Conservation (phyloP, 495 filamentous ascomycete genomes). For the Copromyces sp. region DNA sequence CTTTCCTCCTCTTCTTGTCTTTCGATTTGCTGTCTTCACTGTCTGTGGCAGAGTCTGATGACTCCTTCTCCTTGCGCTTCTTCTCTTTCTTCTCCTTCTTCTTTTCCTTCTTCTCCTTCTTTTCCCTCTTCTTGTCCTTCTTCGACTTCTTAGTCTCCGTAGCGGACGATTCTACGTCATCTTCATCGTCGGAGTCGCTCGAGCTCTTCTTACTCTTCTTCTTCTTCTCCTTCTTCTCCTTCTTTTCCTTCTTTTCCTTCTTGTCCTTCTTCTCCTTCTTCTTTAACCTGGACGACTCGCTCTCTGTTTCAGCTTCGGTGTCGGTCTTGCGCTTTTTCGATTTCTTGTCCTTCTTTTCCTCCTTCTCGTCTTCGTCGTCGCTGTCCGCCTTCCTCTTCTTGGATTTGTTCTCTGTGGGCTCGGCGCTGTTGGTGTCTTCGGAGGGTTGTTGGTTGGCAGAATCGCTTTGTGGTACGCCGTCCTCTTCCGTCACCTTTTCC, state of each 20-base stretch:
- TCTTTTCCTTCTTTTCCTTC: constrained; percentile 19
- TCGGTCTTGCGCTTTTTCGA: constrained; percentile 33
- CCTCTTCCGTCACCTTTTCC: constrained; percentile 8
- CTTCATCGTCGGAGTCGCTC: constrained; percentile 7
- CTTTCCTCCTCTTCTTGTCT: constrained; percentile 18
- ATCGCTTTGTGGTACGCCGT: neutral
- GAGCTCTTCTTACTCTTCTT: constrained; percentile 9
- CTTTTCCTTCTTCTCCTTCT: constrained; percentile 21
- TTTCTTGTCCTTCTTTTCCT: constrained; percentile 27
- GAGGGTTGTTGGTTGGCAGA: constrained; percentile 15
- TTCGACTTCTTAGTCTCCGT: constrained; percentile 15
- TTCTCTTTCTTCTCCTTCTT: constrained; percentile 36
- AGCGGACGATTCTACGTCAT: constrained; percentile 14
- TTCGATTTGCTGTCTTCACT: constrained; percentile 11
- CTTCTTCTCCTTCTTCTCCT: neutral
- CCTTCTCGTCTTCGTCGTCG: constrained; percentile 21
- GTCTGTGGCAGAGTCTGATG: constrained; percentile 15
- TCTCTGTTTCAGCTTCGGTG: constrained; percentile 17
- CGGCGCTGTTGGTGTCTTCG: constrained; percentile 14
- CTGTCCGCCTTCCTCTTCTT: constrained; percentile 34
- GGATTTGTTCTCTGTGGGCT: constrained; percentile 25
- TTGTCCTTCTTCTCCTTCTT: constrained; percentile 32
- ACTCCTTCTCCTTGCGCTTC: constrained; percentile 35
- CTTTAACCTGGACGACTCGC: constrained; percentile 16
- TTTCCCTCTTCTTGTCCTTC: constrained; percentile 27